Conservation (phyloP, 1,139 yeast genomes). For the Yamadazyma spencermartinsiae region DNA sequence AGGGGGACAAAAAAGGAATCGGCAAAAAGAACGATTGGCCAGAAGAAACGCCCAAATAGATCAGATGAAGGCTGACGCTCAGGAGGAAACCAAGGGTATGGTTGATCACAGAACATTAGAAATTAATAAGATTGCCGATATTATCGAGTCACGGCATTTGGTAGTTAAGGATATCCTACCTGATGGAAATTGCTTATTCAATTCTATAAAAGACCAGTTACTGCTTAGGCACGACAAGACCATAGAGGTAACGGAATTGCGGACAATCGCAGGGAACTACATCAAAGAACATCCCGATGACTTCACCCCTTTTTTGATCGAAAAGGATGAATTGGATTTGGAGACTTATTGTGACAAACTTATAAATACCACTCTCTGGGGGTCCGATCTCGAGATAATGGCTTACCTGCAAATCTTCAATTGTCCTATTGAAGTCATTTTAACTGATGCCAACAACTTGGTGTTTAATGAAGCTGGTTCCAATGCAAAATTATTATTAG, state of each 20-base stretch:
- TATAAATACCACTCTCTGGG: constrained; percentile 85
- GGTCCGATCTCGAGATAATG: constrained; percentile 88
- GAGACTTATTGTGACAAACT: constrained; percentile 70
- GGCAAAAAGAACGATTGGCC: constrained; percentile 83
- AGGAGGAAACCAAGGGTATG: constrained; percentile 57
- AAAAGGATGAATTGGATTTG: constrained; percentile 64
- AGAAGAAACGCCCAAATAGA: constrained; percentile 71
- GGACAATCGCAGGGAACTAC: constrained; percentile 65
- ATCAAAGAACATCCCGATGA: constrained; percentile 66
- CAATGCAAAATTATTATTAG: constrained; percentile 61
- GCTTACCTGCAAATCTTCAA: constrained; percentile 71
- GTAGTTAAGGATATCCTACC: constrained; percentile 70
- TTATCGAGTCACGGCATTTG: constrained; percentile 51
- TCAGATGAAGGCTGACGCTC: constrained; percentile 65
- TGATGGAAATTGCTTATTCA: constrained; percentile 93
- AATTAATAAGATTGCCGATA: constrained; percentile 56
- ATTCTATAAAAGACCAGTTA: constrained; percentile 81
- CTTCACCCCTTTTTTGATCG: constrained; percentile 79
- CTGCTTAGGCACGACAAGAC: constrained; percentile 25
- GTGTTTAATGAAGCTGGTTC: constrained; percentile 54
- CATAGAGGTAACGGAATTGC: constrained; percentile 47
- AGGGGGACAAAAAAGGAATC: constrained; percentile 54
- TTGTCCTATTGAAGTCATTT: constrained; percentile 72
- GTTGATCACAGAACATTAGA: constrained; percentile 75
- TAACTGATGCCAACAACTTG: constrained; percentile 71